Evolutionary conservation across 306 rosid genomes (phyloP).

Genomic region (Glycine soja): DNA sequence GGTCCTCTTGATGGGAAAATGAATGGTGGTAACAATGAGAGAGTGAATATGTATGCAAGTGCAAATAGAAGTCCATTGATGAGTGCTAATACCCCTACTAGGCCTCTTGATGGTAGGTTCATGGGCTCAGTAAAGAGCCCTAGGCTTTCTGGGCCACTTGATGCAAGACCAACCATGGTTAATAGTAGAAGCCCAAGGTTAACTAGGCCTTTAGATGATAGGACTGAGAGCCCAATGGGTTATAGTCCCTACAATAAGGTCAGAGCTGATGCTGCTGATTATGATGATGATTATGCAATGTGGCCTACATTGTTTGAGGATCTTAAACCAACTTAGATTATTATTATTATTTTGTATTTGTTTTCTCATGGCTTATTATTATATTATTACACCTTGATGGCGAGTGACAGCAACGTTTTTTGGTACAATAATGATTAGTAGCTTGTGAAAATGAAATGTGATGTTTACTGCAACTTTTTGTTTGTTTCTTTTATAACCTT

Average conservation of each 20-base stretch:
- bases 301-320: conserved; percentile 86
- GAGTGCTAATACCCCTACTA: background rate
- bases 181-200: conserved; percentile 45
- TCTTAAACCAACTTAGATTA: conserved; percentile 76
- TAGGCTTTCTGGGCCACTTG: conserved; percentile 48
- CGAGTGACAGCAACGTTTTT: background rate
- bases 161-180: conserved; percentile 45
- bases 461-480: background rate
- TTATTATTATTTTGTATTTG: conserved; percentile 11
- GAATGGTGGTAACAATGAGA: conserved; percentile 28
- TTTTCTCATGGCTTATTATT: background rate
- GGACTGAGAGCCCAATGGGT: conserved; percentile 56
- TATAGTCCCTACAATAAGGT: conserved; percentile 52
- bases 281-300: conserved; percentile 65
- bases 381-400: background rate
- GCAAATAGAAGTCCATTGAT: conserved; percentile 53
- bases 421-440: conserved; percentile 1
- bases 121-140: conserved; percentile 55
- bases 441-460: background rate
- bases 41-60: conserved; percentile 38
- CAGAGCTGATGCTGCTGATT: conserved; percentile 47
- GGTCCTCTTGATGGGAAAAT: conserved; percentile 83
- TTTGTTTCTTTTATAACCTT: background rate
- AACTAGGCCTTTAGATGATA: conserved; percentile 40
- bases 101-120: conserved; percentile 47